Percentiles rank a stretch among this genome's conserved stretches.
Evolutionary conservation across 2,329 filamentous ascomycete species (phyloP).

Genomic region (Trichoderma lentiforme): DNA sequence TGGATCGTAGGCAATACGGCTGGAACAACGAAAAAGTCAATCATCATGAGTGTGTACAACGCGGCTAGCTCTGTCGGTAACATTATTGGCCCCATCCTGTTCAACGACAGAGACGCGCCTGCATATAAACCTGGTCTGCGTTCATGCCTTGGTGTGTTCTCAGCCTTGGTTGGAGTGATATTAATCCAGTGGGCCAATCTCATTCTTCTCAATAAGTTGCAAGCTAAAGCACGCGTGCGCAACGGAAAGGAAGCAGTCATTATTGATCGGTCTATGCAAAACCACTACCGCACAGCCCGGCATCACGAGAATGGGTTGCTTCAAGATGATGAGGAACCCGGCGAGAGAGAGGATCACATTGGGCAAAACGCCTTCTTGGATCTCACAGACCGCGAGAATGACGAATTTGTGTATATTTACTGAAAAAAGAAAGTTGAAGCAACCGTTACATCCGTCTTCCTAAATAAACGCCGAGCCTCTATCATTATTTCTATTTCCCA

Average conservation of each 20-base stretch:
- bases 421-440: conserved; percentile 26
- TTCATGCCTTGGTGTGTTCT: conserved; percentile 52
- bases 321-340: background rate
- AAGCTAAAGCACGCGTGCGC: conserved; percentile 51
- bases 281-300: conserved; percentile 36
- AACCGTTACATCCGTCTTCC: background rate
- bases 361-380: conserved; percentile 56
- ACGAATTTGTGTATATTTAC: conserved; percentile 65
- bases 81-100: conserved; percentile 64
- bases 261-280: conserved; percentile 59
- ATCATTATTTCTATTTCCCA: background rate
- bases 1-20: conserved; percentile 70
- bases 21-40: conserved; percentile 64
- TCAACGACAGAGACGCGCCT: conserved; percentile 55
- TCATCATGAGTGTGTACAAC: conserved; percentile 62
- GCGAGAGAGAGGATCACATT: conserved; percentile 24
- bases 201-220: conserved; percentile 53
- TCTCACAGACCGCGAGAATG: conserved; percentile 62
- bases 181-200: conserved; percentile 54
- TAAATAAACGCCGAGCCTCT: background rate
- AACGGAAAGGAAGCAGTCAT: conserved; percentile 61
- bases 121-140: conserved; percentile 56
- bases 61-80: conserved; percentile 61
- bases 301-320: conserved; percentile 19
- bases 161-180: conserved; percentile 50